These are phyloP conservation scores for Colletotrichum tofieldiae DNA, from an alignment of 2,329 filamentous ascomycete species.

Conservation along the genomic window DNA sequence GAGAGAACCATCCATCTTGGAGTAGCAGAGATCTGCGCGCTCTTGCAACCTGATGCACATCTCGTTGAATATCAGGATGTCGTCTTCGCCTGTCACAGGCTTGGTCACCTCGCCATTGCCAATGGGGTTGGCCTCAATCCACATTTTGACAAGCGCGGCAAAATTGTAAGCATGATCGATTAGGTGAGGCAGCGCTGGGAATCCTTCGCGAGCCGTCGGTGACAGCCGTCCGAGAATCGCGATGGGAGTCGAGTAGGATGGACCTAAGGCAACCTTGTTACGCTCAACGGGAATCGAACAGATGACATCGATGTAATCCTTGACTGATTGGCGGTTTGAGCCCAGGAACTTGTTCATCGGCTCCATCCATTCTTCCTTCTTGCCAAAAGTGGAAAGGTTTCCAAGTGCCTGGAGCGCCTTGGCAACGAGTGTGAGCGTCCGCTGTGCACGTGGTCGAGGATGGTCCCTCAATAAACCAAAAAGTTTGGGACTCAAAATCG, in stretches of 20 bases:
- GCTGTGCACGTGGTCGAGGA: slow-evolving; percentile 84
- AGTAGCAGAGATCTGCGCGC: slow-evolving; percentile 67
- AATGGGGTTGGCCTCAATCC: slow-evolving; percentile 72
- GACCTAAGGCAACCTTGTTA: slow-evolving; percentile 69
- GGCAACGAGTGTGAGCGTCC: slow-evolving; percentile 91
- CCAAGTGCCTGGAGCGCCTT: slow-evolving; percentile 93
- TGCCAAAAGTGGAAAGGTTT: slow-evolving; percentile 92
- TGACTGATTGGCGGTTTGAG: slow-evolving; percentile 84
- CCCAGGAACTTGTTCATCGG: slow-evolving; percentile 94
- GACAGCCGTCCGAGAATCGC: slow-evolving; percentile 89
- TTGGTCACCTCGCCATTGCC: slow-evolving; percentile 44
- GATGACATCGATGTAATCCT: slow-evolving; percentile 87
- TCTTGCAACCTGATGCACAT: slow-evolving; percentile 66
- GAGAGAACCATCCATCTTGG: slow-evolving; percentile 64
- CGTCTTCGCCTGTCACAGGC: slow-evolving; percentile 56
- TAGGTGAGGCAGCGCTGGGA: slow-evolving; percentile 92
- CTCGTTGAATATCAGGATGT: slow-evolving; percentile 68
- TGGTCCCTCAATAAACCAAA: slow-evolving; percentile 90
- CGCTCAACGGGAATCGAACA: slow-evolving; percentile 86
- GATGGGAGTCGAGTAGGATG: slow-evolving; percentile 90
- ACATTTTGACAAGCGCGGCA: slow-evolving; percentile 85
- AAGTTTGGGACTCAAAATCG: slow-evolving; percentile 95
- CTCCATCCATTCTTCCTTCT: slow-evolving; percentile 99
- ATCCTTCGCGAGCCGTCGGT: slow-evolving; percentile 87
- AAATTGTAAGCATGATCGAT: slow-evolving; percentile 91